Conservation (phyloP, 2,329 filamentous ascomycete genomes). For the Colletotrichum sp. region DNA sequence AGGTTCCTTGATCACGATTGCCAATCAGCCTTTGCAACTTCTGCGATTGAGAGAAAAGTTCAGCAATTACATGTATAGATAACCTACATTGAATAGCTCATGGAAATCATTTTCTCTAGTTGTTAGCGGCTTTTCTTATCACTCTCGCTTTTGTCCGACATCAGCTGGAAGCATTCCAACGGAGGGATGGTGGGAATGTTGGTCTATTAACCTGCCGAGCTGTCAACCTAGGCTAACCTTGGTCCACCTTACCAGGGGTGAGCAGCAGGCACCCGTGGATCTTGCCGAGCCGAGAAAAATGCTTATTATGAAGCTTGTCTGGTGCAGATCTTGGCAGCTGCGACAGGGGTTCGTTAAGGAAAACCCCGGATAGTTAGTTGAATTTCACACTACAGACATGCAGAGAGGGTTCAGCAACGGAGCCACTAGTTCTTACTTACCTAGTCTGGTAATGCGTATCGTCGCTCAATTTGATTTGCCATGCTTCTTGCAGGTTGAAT, state of each 20-base stretch:
- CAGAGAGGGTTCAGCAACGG: neutral
- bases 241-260: neutral
- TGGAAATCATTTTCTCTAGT: no score
- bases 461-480: neutral
- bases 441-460: neutral
- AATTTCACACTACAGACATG: neutral
- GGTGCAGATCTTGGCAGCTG: neutral
- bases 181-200: neutral
- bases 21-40: accelerated
- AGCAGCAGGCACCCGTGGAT: neutral
- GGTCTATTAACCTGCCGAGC: neutral
- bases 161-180: accelerated
- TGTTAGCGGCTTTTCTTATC: accelerated
- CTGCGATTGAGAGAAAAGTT: accelerated
- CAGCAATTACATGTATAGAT: no score
- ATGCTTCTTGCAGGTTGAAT: neutral
- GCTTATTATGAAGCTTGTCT: neutral
- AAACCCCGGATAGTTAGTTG: neutral
- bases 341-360: neutral
- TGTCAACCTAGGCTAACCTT: neutral
- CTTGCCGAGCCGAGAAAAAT: neutral
- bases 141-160: accelerated
- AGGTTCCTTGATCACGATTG: accelerated
- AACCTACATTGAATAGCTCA: no score
- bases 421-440: neutral